These are phyloP conservation scores for Tolypocladium guangdongense DNA, from an alignment of 2,329 filamentous ascomycete species.

Conservation along the genomic window DNA sequence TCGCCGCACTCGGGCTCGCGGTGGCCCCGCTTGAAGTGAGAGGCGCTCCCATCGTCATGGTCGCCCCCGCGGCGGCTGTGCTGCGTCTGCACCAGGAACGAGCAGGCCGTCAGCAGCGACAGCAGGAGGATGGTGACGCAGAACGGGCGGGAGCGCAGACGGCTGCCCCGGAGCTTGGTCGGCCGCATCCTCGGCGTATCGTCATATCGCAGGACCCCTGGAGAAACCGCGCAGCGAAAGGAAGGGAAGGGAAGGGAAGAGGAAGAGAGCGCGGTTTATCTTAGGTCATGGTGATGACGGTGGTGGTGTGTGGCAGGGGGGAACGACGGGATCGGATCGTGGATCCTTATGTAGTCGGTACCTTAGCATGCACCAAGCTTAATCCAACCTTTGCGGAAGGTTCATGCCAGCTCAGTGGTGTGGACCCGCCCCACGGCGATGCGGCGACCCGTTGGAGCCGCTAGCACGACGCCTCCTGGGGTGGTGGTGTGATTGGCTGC, in stretches of 20 bases:
- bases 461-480: no score
- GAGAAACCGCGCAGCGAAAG: not conserved
- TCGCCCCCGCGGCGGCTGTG: slow-evolving; percentile 1
- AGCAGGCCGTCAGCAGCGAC: slow-evolving; percentile 32
- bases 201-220: slow-evolving; percentile 4
- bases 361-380: not conserved
- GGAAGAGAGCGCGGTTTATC: not conserved
- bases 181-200: slow-evolving; percentile 8
- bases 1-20: slow-evolving; percentile 54
- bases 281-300: not conserved
- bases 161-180: slow-evolving; percentile 17
- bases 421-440: no score
- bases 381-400: not conserved
- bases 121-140: slow-evolving; percentile 36
- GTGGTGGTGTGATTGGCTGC: no score
- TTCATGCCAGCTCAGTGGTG: not conserved
- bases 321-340: not conserved
- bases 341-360: not conserved
- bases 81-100: slow-evolving; percentile 24
- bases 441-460: no score
- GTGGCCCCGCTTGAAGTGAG: slow-evolving; percentile 15
- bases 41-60: slow-evolving; percentile 3
- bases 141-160: slow-evolving; percentile 36
- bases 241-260: not conserved
- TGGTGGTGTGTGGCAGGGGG: not conserved